Base-by-base conservation (phyloP, 148 eudicot genomes). In the Suaeda aralocaspica region DNA sequence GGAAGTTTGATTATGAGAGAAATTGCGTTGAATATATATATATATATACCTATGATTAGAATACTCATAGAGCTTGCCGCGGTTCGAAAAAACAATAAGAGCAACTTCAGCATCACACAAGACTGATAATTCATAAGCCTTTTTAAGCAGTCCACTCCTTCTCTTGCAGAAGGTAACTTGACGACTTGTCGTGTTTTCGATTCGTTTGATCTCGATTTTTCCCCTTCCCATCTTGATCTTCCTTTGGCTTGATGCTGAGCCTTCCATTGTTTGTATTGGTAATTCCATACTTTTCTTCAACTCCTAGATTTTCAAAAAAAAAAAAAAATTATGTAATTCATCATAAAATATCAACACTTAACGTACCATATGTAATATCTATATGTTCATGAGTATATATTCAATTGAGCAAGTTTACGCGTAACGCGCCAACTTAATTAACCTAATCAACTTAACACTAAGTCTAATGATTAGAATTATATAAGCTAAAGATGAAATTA, bases 101-200 rank as follows among this genome's bases (percentile, higher is more conserved):
- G 98, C 92, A 84, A 93, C 89, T 76, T 93, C 98, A 66, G 98
- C 98, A 88, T 93, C 96, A 79, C 98, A 93, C 14, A 93, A 84
- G n/a, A 93, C 96, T 55, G 96, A 93, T 9, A 93, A 70, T 58
- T 93, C 98, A 85, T 93, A 93, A 49, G 98, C 98, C 64, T 93
- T 93, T 80, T 93, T 93, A 21, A 93, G 92, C 81, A 93, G 74
- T 0, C 98, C 98, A 67, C 87, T 93, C 39, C 98, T 92, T 31
- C 98, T 81, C 73, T 93, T 93, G 67, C 98, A 93, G 76, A 93
- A 93, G 66, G 98, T 93, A 4, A 93, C 98, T 45, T 93, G 98
- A 0, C 96, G 90, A 70, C 90, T 93, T 0, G 98, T 93, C 0
- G 92, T 90, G 91, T 90, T 93, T 62, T 93, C 98, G 76, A 93